A percentile compares a stretch with the other conserved stretches of the same genome.
phyloP scores from a whole-genome alignment of 805 yeast genomes.

The Starmerella stigmatis region DNA sequence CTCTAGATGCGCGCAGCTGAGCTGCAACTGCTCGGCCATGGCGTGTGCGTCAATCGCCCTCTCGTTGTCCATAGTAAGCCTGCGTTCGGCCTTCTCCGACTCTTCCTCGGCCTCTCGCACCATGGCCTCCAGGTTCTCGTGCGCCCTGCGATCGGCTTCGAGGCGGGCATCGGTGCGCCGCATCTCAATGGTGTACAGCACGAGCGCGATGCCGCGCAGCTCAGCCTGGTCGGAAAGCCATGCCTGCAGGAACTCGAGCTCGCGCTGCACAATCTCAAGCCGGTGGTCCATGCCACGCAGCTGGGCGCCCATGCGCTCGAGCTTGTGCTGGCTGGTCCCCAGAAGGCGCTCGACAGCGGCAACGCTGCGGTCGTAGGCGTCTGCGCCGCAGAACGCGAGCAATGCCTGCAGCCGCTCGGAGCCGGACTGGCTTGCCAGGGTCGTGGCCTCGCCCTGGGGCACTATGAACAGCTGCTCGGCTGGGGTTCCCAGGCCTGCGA shows the following conservation, averaged over 20 bases:
- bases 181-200: constrained; percentile 61
- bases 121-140: constrained; percentile 8
- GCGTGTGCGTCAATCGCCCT: constrained; percentile 16
- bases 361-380: constrained; percentile 72
- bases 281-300: constrained; percentile 59
- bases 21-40: not conserved
- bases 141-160: constrained; percentile 5
- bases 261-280: constrained; percentile 67
- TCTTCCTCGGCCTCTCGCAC: constrained; percentile 6
- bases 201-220: constrained; percentile 62
- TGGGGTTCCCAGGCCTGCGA: constrained; percentile 82
- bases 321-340: constrained; percentile 62
- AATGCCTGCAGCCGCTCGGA: constrained; percentile 64
- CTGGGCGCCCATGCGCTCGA: constrained; percentile 61
- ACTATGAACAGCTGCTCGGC: constrained; percentile 92
- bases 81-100: constrained; percentile 5
- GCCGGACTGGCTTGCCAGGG: constrained; percentile 82
- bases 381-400: constrained; percentile 93
- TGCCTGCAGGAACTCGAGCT: constrained; percentile 60
- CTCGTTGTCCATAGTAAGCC: constrained; percentile 4
- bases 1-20: not conserved
- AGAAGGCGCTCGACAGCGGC: constrained; percentile 66
- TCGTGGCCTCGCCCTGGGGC: constrained; percentile 88
- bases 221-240: constrained; percentile 58
- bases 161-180: constrained; percentile 9